Base-by-base conservation (phyloP, 2,329 filamentous ascomycete species). In the Fusarium sp. region DNA sequence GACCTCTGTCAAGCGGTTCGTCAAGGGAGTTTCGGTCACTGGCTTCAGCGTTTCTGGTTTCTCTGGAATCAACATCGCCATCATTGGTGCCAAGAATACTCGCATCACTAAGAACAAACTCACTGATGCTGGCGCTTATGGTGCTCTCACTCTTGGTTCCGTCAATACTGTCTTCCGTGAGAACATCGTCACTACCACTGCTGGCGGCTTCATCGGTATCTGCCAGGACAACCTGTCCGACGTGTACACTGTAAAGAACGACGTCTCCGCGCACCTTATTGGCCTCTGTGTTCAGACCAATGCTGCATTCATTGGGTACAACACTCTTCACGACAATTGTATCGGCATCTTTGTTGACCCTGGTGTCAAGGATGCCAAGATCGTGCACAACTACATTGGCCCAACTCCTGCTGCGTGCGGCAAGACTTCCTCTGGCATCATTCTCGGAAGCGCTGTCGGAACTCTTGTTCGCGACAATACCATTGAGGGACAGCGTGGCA, bases 231-330 rank as follows among this genome's bases (percentile, higher is more conserved):
- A 83, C 69, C 60, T 75, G 16, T 79, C 77, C 9, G 72, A 74
- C 13, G 79, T 79, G 5, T 55, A 68, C 1, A 65, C 81, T 11
- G 68, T 62, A 8, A 64, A 78, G 42, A 83, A 83, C 64, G 62
- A 74, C 6, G 68, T 83, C 28, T 77, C 78, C 5, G 75, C 75
- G 8, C 77, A 81, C n/a, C 24, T 7, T 24, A 75, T 82, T 42
- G 81, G 76, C 12, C 73, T 83, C 14, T 83, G 81, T 31, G 76
- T 83, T 3, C 81, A 83, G 69, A 82, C 81, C 3, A 70, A 77
- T 10, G 51, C 67, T 0, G 81, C 81, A 8, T 70, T 79, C 6
- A 58, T 83, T 5, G 71, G 77, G 36, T 61, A 81, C 65, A 83
- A 83, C 42, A 73, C 66, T 5, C 78, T 83, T n/a, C 70, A 57